A percentile compares a stretch with the other conserved stretches of the same genome.
Conservation (phyloP, 2,329 filamentous ascomycete species). For the Fusarium sp. region DNA sequence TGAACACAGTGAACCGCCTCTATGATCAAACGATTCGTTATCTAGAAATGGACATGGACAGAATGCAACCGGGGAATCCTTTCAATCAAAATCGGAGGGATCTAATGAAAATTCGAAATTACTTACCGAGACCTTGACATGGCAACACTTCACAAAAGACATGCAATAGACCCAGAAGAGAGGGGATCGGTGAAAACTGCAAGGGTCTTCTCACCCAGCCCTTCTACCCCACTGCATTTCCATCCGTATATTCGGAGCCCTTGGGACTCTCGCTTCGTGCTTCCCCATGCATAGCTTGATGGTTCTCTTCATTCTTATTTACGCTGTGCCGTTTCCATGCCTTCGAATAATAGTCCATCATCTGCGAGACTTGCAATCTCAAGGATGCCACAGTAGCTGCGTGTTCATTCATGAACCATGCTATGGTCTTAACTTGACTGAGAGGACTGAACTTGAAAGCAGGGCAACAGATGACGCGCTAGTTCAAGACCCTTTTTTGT, state of each 20-base stretch:
- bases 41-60: neutral
- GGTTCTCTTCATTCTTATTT: neutral
- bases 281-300: conserved; percentile 17
- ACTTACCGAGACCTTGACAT: conserved; percentile 21
- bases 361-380: neutral
- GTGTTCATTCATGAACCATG: conserved; percentile 4
- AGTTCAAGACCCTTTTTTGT: conserved; percentile 31
- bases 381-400: neutral
- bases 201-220: conserved; percentile 36
- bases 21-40: conserved; percentile 8
- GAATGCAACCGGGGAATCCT: neutral
- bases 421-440: conserved; percentile 8
- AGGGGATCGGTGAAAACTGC: conserved; percentile 29
- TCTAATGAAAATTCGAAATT: conserved; percentile 25
- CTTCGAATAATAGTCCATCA: neutral
- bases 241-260: conserved; percentile 33
- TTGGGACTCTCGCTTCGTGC: conserved; percentile 12
- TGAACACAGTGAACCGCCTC: neutral
- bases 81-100: conserved; percentile 8
- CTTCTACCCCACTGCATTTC: conserved; percentile 32
- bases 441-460: conserved; percentile 12
- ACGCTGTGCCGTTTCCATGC: conserved; percentile 21
- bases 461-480: conserved; percentile 31
- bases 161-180: conserved; percentile 31
- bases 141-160: conserved; percentile 21